Base-by-base conservation (phyloP, 345 rosid species). In the Lepidium africanum region DNA sequence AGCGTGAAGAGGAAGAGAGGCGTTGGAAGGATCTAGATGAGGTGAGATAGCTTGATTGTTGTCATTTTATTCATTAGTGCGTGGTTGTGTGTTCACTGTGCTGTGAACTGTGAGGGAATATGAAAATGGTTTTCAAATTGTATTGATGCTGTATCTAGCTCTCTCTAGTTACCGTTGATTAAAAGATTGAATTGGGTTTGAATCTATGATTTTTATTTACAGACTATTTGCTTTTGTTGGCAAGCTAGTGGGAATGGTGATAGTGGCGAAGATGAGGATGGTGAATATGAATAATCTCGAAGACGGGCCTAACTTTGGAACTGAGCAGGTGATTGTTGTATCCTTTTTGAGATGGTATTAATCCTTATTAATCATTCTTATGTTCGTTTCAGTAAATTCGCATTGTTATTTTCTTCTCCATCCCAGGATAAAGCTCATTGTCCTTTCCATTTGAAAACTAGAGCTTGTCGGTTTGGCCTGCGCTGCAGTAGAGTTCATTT, bases 401-500 rank as follows among this genome's bases (percentile, higher is more conserved):
- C 21, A 69, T 16, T 10, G 11, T 61, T 60, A n/a, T 23, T 15
- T 39, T 63, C 15, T 33, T 58, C 19, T 41, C 21, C 19, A 54
- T 43, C 42, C 23, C 80, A 94, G 99, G 99, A 94, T 82, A 94
- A 94, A 86, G 88, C 96, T 76, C 99, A 89, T 71, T 94, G 96
- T 63, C 99, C 99, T 72, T 94, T 94, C 80, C 97, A 94, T 79
- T 81, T 91, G 43, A 94, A 94, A 75, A 91, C 95, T 13, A 96
- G 97, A 73, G 90, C 91, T 72, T 94, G 99, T 84, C 85, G 97
- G 71, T 94, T 91, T 81, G 99, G 97, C 71, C 89, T 73, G 60
- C 87, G 99, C 23, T 94, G 99, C 79, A 91, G 92, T 77, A 89
- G 99, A 77, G 96, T 86, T 77, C 97, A 94, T 79, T 91, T 94